Evolutionary conservation across 2,329 filamentous ascomycete genomes (phyloP), one percentile per base, ranked within the genome.

Genomic region (Magnaporthales sp.): DNA sequence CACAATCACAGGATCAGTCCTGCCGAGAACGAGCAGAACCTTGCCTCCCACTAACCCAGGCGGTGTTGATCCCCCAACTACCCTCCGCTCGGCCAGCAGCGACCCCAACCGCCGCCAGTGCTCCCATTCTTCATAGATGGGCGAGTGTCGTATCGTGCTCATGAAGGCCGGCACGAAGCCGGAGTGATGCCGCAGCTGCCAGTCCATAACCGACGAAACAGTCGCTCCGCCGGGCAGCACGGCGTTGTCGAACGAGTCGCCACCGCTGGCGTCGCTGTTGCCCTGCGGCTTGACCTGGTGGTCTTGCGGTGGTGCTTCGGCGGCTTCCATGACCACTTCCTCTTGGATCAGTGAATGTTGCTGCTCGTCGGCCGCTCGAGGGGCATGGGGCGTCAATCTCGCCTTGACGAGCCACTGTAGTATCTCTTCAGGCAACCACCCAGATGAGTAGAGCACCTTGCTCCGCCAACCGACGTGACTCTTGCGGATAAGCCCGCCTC

Each of bases 111-210:
- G 76, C 27, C 74, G 74, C 91, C 90, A 94, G 58, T 86, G 80
- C 51, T 81, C 79, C 66, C 87, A 82, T 69, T 89, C 84, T 13
- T 83, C 82, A 68, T 89, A 86, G 26, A 93, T 86, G 0, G 91
- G 91, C 1, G 88, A 89, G 72, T 90, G 78, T 24, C 87, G 83
- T 70, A 94, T 89, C 31, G 85, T 87, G 67, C 86, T 90, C 72
- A 92, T 83, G 72, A 93, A 93, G 0, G 90, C 85, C 2, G 81
- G 79, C 5, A 92, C 79, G 72, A 92, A 93, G 0, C 90, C 91
- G 1, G 75, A 72, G 73, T 94, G 90, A 30, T 84, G 73, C 46
- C 81, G 78, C 24, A 92, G 77, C 76, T 94, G 91, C 89, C 91
- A 93, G 62, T 79, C 77, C 63, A 92, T 86, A 0, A 90, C 84